These are phyloP conservation scores for Coemansia sp. DNA, from an alignment of 192 early-diverging fungal genomes.

Conservation along the genomic window DNA sequence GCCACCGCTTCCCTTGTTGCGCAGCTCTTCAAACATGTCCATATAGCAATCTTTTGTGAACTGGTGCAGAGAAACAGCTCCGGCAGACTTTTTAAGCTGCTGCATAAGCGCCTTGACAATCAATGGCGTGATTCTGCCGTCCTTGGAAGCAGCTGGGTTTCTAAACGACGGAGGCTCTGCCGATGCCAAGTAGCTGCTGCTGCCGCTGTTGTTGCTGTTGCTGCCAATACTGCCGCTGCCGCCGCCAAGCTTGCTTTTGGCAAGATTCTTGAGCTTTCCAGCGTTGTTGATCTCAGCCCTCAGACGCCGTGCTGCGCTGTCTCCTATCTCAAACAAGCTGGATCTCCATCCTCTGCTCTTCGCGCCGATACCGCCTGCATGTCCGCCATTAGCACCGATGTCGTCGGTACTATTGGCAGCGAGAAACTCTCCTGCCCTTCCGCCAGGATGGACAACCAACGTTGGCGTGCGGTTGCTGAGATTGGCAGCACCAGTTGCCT, in stretches of 20 bases:
- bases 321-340: constrained; percentile 41
- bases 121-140: constrained; percentile 25
- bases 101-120: constrained; percentile 45
- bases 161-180: constrained; percentile 2
- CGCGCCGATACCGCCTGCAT: background rate
- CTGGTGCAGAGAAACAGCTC: constrained; percentile 43
- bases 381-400: background rate
- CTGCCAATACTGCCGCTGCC: background rate
- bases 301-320: constrained; percentile 43
- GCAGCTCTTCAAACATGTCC: constrained; percentile 33
- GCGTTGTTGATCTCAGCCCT: constrained; percentile 35
- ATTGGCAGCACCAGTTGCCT: constrained; percentile 44
- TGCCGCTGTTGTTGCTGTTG: background rate
- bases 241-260: constrained; percentile 16
- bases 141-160: constrained; percentile 4
- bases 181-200: background rate
- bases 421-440: background rate
- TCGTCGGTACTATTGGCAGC: background rate
- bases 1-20: constrained; percentile 27
- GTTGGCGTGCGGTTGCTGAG: constrained; percentile 54
- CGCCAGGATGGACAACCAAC: constrained; percentile 15
- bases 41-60: constrained; percentile 45
- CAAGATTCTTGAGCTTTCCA: constrained; percentile 27
- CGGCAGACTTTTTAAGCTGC: constrained; percentile 38
- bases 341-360: constrained; percentile 37